phyloP scores from a whole-genome alignment of 2,329 filamentous ascomycete species.

The Ophiostoma triangulosporum region DNA sequence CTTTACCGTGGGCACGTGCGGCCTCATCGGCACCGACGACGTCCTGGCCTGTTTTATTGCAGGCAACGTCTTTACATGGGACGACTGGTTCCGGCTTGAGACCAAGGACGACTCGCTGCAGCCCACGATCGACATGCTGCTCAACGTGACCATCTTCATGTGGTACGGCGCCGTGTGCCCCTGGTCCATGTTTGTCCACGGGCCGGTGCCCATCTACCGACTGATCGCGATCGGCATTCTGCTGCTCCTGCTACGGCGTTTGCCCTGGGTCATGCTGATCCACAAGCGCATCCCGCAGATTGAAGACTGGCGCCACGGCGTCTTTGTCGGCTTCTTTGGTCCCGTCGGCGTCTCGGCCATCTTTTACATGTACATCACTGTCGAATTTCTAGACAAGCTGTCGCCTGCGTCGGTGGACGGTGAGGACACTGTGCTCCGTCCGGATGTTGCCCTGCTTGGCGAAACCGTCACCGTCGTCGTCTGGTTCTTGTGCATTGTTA shows the following conservation, averaged over 20 bases:
- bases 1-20: slow-evolving; percentile 77
- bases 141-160: slow-evolving; percentile 79
- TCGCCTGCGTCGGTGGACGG: slow-evolving; percentile 46
- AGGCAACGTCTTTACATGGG: slow-evolving; percentile 82
- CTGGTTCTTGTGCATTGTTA: slow-evolving; percentile 77
- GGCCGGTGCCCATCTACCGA: slow-evolving; percentile 55
- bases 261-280: slow-evolving; percentile 62
- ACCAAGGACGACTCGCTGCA: slow-evolving; percentile 87
- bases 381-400: slow-evolving; percentile 54
- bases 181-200: slow-evolving; percentile 56
- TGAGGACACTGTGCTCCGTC: slow-evolving; percentile 42
- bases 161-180: slow-evolving; percentile 83
- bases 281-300: slow-evolving; percentile 71
- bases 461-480: slow-evolving; percentile 61
- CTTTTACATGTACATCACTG: slow-evolving; percentile 73
- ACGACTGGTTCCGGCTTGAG: slow-evolving; percentile 86
- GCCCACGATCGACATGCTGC: slow-evolving; percentile 85
- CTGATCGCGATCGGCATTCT: slow-evolving; percentile 61
- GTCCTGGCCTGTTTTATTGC: slow-evolving; percentile 87
- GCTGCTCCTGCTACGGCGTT: slow-evolving; percentile 61
- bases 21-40: slow-evolving; percentile 78
- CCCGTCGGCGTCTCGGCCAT: slow-evolving; percentile 86
- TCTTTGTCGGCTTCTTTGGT: slow-evolving; percentile 87
- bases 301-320: slow-evolving; percentile 55
- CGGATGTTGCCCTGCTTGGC: slow-evolving; percentile 45